Evolutionary conservation across 306 rosid species (phyloP), one percentile per base, ranked within the genome.

Genomic region (Pyrus bretschneideri): DNA sequence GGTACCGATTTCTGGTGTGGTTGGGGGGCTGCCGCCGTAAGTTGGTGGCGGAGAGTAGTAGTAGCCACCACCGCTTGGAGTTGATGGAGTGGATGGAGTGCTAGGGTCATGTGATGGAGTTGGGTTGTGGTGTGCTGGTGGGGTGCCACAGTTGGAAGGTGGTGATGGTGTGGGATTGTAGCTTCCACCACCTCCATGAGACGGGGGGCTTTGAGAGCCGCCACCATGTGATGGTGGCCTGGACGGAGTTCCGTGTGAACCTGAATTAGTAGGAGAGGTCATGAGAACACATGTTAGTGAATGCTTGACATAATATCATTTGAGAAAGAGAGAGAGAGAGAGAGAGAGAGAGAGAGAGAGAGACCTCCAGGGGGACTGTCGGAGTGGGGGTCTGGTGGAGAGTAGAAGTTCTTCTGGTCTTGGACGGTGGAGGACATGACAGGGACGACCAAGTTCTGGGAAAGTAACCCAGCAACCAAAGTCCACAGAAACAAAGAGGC

Each of bases 361-460:
- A 74, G 67, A 87, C 91, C 95, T 77, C 85, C 0, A 8, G 90
- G 91, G 62, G 96, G 85, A 46, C 51, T 84, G 83, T 92, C 91
- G 4, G 86, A 8, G 70, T 81, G 78, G 60, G 93, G 97, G 73
- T 88, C 88, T 65, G 93, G 90, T 69, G 93, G 89, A 63, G 81
- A 9, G 86, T 82, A 87, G 76, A 79, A 89, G 84, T 79, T 88
- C 84, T 92, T 95, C 90, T 90, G 91, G 69, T 91, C 97, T 72
- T 79, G 86, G 81, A 76, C 46, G 80, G 83, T 64, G 64, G 84
- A 15, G 76, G 97, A 85, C 25, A 79, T 72, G 1, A 81, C 97
- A 78, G 86, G 86, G 74, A 85, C 73, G 13, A 88, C 75, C 77
- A 86, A 78, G 84, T 81, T 79, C 61, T 84, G 93, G 63, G 97